Evolutionary conservation across 2,329 filamentous ascomycete genomes (phyloP).

Genomic region (Xylariomycetidae sp.): DNA sequence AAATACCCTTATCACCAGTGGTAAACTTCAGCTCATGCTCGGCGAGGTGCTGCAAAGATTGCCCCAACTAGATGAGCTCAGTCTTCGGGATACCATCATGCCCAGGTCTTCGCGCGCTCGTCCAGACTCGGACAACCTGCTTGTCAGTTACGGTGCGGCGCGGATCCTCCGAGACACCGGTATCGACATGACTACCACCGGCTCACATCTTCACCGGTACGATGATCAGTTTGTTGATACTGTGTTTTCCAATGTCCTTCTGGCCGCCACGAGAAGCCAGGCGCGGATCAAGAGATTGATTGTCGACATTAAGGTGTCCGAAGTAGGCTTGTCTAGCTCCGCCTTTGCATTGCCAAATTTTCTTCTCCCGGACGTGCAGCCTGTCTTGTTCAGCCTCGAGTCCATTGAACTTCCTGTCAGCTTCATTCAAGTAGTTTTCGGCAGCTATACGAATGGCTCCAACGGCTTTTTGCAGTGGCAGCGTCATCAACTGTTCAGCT

Average conservation of each 20-base stretch:
- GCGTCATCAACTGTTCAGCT: slow-evolving; percentile 15
- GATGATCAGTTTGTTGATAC: slow-evolving; percentile 19
- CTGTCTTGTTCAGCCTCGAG: slow-evolving; percentile 8
- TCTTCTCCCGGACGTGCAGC: slow-evolving; percentile 9
- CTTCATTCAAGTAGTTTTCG: slow-evolving; percentile 14
- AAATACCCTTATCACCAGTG: slow-evolving; percentile 18
- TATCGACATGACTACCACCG: slow-evolving; percentile 11
- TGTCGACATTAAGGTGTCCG: slow-evolving; percentile 11
- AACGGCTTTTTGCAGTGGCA: slow-evolving; percentile 18
- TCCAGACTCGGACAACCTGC: slow-evolving; percentile 4
- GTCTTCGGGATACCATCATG: slow-evolving; percentile 12
- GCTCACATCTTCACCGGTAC: slow-evolving; percentile 10
- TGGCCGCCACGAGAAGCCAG: slow-evolving; percentile 12
- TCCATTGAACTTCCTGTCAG: slow-evolving; percentile 17
- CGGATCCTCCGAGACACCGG: slow-evolving; percentile 13
- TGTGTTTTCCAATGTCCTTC: slow-evolving; percentile 16
- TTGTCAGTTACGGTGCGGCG: slow-evolving; percentile 16
- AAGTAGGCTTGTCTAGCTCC: slow-evolving; percentile 18
- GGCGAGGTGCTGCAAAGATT: slow-evolving; percentile 14
- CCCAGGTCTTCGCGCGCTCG: slow-evolving; percentile 5
- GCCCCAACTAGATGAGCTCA: slow-evolving; percentile 13
- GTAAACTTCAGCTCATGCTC: slow-evolving; percentile 16
- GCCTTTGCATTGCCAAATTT: slow-evolving; percentile 16
- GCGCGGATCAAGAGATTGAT: slow-evolving; percentile 12
- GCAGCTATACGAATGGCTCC: slow-evolving; percentile 13